phyloP scores from a whole-genome alignment of 371 early-diverging fungal species.

The Thermomucor indicae-seudaticae region DNA sequence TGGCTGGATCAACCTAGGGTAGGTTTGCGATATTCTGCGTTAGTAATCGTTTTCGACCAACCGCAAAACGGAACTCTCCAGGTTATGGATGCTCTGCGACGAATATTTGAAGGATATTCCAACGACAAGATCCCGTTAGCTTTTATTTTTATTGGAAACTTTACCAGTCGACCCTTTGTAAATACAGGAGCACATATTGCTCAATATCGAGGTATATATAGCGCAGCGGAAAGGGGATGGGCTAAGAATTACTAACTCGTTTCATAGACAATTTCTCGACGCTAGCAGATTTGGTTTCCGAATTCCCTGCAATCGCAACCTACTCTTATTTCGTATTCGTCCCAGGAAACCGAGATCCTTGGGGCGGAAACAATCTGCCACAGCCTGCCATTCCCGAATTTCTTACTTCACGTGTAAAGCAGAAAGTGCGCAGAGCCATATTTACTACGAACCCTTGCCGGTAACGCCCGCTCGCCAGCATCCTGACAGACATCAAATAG shows the following conservation, averaged over 20 bases:
- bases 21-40: conserved; percentile 11
- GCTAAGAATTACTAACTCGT: neutral
- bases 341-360: conserved; percentile 87
- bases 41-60: neutral
- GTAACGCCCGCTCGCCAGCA: conserved; percentile 27
- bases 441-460: conserved; percentile 87
- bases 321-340: conserved; percentile 81
- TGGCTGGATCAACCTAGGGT: conserved; percentile 82
- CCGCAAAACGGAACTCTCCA: too few species aligned
- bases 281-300: conserved; percentile 71
- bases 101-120: conserved; percentile 71
- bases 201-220: conserved; percentile 32
- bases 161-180: conserved; percentile 71
- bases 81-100: conserved; percentile 53
- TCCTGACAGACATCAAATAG: too few species aligned
- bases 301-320: conserved; percentile 64
- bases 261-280: conserved; percentile 57
- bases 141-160: conserved; percentile 84
- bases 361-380: conserved; percentile 69
- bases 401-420: conserved; percentile 58
- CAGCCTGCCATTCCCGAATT: conserved; percentile 70
- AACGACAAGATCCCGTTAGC: conserved; percentile 65
- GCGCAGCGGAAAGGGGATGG: too few species aligned
- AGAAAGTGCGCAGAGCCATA: conserved; percentile 50
- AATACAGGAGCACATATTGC: conserved; percentile 47